A percentile compares a stretch with the other conserved stretches of the same genome.
phyloP scores from a whole-genome alignment of 2,329 filamentous ascomycete species.

The Fusarium circinatum region DNA sequence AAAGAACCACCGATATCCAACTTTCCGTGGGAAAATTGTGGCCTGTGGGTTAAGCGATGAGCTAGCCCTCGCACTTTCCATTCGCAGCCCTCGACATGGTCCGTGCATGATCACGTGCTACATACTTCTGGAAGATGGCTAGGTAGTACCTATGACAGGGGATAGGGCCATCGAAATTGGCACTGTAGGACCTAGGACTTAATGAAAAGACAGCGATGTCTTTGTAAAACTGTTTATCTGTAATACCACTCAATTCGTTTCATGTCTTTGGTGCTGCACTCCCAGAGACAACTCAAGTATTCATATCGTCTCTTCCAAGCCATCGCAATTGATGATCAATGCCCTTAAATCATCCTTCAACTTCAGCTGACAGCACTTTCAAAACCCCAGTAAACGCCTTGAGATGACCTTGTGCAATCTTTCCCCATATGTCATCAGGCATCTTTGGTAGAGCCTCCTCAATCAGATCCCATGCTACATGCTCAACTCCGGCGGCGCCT shows the following conservation, averaged over 20 bases:
- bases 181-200: neutral
- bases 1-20: constrained; percentile 20
- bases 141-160: neutral
- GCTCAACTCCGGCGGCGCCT: constrained; percentile 43
- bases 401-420: constrained; percentile 42
- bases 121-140: neutral
- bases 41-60: constrained; percentile 48
- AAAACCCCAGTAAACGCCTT: constrained; percentile 40
- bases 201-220: neutral
- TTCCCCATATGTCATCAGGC: constrained; percentile 48
- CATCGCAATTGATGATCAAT: neutral
- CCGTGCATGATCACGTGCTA: neutral
- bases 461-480: constrained; percentile 49
- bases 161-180: neutral
- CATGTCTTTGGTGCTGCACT: neutral
- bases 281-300: neutral
- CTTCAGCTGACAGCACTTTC: constrained; percentile 33
- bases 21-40: constrained; percentile 24
- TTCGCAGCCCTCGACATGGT: neutral
- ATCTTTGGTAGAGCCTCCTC: constrained; percentile 37
- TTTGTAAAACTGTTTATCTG: neutral
- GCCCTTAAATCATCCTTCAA: constrained; percentile 1
- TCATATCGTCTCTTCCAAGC: neutral
- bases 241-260: neutral
- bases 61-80: constrained; percentile 3